A percentile compares a stretch with the other conserved stretches of the same genome.
Conservation (phyloP, 306 rosid genomes). For the Carpinus fangiana region DNA sequence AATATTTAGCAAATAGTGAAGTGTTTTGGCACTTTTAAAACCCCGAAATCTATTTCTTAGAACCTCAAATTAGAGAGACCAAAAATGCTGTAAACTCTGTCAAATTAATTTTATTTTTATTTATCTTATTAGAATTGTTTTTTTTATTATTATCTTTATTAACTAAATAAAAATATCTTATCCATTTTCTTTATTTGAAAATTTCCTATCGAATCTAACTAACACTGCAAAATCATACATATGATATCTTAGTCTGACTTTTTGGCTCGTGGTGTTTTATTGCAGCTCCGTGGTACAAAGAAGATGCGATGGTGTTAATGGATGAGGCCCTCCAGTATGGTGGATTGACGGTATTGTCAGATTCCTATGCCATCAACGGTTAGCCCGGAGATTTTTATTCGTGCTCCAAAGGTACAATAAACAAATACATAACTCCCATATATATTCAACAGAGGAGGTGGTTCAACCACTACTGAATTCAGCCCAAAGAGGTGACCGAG, state of each 20-base stretch:
- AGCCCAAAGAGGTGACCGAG: no score
- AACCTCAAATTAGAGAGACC: no score
- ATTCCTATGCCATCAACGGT: constrained; percentile 42
- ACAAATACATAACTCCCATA: not conserved
- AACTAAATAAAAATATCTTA: no score
- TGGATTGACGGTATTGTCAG: constrained; percentile 26
- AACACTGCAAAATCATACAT: not conserved
- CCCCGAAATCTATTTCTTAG: no score
- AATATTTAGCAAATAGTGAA: no score
- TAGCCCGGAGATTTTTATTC: constrained; percentile 37
- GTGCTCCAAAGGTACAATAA: constrained; percentile 31
- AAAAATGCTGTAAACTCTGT: no score
- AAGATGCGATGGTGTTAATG: not conserved
- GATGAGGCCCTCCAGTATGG: constrained; percentile 1
- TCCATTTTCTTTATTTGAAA: not conserved
- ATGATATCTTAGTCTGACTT: not conserved
- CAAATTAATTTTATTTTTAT: no score
- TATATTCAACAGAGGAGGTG: no score
- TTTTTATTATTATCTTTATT: no score
- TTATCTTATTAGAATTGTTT: no score
- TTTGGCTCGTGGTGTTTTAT: not conserved
- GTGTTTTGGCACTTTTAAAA: no score
- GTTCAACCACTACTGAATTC: no score
- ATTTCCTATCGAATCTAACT: not conserved
- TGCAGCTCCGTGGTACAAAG: constrained; percentile 15